Evolutionary conservation across 371 early-diverging fungal genomes (phyloP).

Genomic region (Choanephora cucurbitarum): DNA sequence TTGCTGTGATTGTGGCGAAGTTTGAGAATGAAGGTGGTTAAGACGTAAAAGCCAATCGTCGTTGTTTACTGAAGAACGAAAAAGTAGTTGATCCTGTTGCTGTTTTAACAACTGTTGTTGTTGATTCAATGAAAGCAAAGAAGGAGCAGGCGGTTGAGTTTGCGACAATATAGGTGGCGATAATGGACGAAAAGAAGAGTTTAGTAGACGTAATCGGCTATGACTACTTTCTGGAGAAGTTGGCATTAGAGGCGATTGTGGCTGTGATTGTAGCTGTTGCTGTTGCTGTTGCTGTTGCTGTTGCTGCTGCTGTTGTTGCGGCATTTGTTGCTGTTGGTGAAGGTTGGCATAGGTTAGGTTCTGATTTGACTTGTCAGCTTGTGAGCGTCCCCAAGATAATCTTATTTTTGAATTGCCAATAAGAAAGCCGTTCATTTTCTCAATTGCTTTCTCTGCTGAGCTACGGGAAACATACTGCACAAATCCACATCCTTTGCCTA

Average conservation of each 20-base stretch:
- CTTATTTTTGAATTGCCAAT: slow-evolving; percentile 85
- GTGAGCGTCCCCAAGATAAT: slow-evolving; percentile 90
- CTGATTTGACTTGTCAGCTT: slow-evolving; percentile 26
- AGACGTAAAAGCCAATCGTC: slow-evolving; percentile 8
- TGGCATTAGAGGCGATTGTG: no score
- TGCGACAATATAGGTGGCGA: slow-evolving; percentile 6
- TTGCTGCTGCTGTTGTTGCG: no score
- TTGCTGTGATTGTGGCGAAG: no score
- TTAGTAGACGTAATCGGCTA: neutral
- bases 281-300: no score
- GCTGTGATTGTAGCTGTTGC: no score
- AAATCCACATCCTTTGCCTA: slow-evolving; percentile 93
- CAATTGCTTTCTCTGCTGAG: slow-evolving; percentile 87
- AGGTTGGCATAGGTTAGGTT: no score
- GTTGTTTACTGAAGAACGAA: neutral
- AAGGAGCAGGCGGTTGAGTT: no score
- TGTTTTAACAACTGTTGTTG: neutral
- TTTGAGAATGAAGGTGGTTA: neutral
- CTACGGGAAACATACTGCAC: slow-evolving; percentile 83
- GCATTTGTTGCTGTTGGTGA: no score
- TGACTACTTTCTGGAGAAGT: neutral
- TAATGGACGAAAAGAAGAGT: slow-evolving; percentile 6
- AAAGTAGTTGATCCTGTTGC: neutral
- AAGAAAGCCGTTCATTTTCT: slow-evolving; percentile 82
- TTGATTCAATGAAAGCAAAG: neutral